Conservation (phyloP, 2,329 filamentous ascomycete species). For the Stagonosporopsis vannaccii region DNA sequence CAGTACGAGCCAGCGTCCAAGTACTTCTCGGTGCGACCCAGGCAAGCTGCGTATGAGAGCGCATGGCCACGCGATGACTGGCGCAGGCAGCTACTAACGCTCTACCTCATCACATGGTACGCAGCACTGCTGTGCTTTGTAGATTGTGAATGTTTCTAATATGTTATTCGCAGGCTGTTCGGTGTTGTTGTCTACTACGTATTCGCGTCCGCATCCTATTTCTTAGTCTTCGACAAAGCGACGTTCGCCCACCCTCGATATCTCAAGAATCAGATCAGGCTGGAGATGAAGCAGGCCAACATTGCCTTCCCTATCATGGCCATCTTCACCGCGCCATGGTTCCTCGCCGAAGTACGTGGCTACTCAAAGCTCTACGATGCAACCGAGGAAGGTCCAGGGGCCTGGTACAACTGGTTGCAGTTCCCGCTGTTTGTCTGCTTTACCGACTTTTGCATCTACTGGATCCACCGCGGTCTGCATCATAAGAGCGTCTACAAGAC, state of each 20-base stretch:
- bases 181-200: constrained; percentile 85
- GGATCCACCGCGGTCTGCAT: constrained; percentile 87
- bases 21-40: constrained; percentile 73
- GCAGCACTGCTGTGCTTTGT: background rate
- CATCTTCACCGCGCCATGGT: constrained; percentile 79
- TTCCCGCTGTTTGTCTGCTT: constrained; percentile 89
- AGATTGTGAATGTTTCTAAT: constrained; percentile 15
- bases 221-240: constrained; percentile 89
- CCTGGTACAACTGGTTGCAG: constrained; percentile 80
- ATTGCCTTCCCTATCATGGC: constrained; percentile 82
- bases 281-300: constrained; percentile 85
- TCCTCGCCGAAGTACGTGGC: constrained; percentile 83
- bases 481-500: constrained; percentile 82
- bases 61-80: constrained; percentile 79
- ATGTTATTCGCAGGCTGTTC: constrained; percentile 72
- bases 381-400: constrained; percentile 75
- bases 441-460: constrained; percentile 90
- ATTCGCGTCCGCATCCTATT: constrained; percentile 82
- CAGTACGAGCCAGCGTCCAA: constrained; percentile 76
- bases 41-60: constrained; percentile 80
- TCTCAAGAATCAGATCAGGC: constrained; percentile 87
- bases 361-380: constrained; percentile 87
- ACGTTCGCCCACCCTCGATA: constrained; percentile 92
- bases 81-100: constrained; percentile 73
- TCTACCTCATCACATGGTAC: constrained; percentile 89